These are phyloP conservation scores for Phytophthora pseudosyringae DNA, from an alignment of 352 stramenopile genomes.

Conservation along the genomic window DNA sequence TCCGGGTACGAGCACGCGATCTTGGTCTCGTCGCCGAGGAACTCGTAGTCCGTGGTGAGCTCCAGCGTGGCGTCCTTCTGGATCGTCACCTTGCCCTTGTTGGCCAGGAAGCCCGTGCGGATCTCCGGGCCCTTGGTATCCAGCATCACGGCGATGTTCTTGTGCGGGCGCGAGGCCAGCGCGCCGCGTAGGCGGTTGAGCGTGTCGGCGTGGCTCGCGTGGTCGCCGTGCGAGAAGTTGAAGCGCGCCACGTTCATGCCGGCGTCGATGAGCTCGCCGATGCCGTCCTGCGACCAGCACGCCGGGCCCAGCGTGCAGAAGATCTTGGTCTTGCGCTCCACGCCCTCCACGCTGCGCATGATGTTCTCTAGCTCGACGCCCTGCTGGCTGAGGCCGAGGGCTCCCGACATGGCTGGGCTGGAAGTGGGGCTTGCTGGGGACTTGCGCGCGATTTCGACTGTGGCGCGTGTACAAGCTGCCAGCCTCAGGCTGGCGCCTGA, in stretches of 20 bases:
- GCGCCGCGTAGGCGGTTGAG: conserved; percentile 72
- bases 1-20: conserved; percentile 95
- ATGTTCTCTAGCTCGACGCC: conserved; percentile 48
- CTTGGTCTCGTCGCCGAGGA: conserved; percentile 83
- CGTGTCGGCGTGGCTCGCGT: conserved; percentile 82
- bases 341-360: conserved; percentile 34
- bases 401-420: conserved; percentile 30
- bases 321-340: conserved; percentile 90
- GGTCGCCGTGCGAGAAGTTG: conserved; percentile 99
- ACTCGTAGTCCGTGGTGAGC: conserved; percentile 70
- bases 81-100: conserved; percentile 82
- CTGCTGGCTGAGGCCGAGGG: conserved; percentile 41
- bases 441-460: conserved; percentile 22
- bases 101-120: conserved; percentile 89
- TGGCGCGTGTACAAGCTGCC: conserved; percentile 5
- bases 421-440: conserved; percentile 8
- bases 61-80: conserved; percentile 64
- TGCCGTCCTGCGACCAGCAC: conserved; percentile 93
- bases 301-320: conserved; percentile 91
- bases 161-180: conserved; percentile 67
- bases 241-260: conserved; percentile 98
- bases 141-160: conserved; percentile 92
- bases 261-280: conserved; percentile 89
- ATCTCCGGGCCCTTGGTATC: conserved; percentile 98
- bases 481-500: neutral